phyloP scores from a whole-genome alignment of 768 basidiomycete genomes.

The Rhodocollybia butyracea region DNA sequence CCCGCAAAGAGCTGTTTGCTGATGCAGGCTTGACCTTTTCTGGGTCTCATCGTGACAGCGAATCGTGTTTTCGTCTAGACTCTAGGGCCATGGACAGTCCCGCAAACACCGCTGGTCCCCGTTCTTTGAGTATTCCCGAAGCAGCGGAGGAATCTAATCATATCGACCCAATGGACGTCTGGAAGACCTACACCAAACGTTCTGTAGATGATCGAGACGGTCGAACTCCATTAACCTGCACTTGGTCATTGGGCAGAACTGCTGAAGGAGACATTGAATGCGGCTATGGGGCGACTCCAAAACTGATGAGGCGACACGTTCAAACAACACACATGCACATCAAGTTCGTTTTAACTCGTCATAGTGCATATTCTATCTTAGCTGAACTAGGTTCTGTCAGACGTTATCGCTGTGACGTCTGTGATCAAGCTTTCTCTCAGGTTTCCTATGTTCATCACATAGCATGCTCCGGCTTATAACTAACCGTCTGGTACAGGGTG shows the following conservation, averaged over 20 bases:
- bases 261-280: neutral
- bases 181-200: conserved; percentile 3
- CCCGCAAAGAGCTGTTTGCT: neutral
- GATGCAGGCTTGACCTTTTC: no score
- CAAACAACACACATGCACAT: conserved; percentile 7
- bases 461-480: neutral
- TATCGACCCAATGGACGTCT: conserved; percentile 4
- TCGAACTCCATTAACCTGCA: neutral
- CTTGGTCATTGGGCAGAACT: neutral
- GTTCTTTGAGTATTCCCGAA: no score
- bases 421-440: conserved; percentile 7
- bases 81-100: no score
- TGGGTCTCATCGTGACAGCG: no score
- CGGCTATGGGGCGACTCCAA: conserved; percentile 3
- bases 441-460: neutral
- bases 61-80: no score
- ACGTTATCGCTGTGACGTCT: conserved; percentile 5
- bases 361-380: neutral
- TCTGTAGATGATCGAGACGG: neutral
- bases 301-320: conserved; percentile 6
- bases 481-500: neutral
- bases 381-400: neutral
- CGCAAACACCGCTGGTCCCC: no score
- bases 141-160: neutral
- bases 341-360: neutral